Evolutionary conservation across 2,329 filamentous ascomycete species (phyloP).

Genomic region (Xylaria hypoxylon): DNA sequence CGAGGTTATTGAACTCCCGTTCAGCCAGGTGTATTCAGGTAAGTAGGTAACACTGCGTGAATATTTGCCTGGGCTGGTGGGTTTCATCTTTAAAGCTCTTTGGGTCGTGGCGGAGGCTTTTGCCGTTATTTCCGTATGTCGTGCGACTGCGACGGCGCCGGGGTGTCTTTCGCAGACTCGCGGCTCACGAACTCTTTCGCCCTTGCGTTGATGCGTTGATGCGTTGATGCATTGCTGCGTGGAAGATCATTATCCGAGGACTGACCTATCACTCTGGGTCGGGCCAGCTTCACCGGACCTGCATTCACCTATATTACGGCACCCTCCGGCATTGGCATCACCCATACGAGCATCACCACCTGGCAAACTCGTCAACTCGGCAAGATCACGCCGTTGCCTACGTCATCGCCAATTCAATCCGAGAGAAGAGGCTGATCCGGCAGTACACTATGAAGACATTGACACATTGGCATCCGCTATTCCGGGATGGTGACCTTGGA

Average conservation of each 20-base stretch:
- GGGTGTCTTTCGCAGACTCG: slow-evolving; percentile 16
- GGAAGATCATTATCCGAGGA: slow-evolving; percentile 17
- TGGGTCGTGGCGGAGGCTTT: slow-evolving; percentile 13
- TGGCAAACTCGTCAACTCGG: slow-evolving; percentile 5
- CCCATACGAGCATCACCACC: slow-evolving; percentile 18
- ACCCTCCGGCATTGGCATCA: background rate
- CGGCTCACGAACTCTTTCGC: slow-evolving; percentile 7
- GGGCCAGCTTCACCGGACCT: slow-evolving; percentile 19
- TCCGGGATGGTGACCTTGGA: background rate
- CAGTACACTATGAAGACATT: slow-evolving; percentile 3
- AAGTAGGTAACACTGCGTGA: slow-evolving; percentile 14
- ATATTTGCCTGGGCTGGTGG: slow-evolving; percentile 10
- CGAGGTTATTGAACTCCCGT: slow-evolving; percentile 1
- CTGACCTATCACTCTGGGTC: slow-evolving; percentile 17
- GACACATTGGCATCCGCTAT: background rate
- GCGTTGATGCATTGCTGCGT: too few species aligned
- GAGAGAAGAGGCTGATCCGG: background rate
- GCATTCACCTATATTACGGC: slow-evolving; percentile 14
- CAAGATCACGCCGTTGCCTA: slow-evolving; percentile 8
- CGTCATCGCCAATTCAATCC: background rate
- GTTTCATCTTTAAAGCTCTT: slow-evolving; percentile 11
- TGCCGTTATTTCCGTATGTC: slow-evolving; percentile 19
- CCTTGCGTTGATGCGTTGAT: too few species aligned
- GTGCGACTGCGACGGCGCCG: slow-evolving; percentile 17
- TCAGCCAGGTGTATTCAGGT: background rate